Evolutionary conservation across 805 yeast species (phyloP).

Genomic region (Schizosaccharomyces octosporus): DNA sequence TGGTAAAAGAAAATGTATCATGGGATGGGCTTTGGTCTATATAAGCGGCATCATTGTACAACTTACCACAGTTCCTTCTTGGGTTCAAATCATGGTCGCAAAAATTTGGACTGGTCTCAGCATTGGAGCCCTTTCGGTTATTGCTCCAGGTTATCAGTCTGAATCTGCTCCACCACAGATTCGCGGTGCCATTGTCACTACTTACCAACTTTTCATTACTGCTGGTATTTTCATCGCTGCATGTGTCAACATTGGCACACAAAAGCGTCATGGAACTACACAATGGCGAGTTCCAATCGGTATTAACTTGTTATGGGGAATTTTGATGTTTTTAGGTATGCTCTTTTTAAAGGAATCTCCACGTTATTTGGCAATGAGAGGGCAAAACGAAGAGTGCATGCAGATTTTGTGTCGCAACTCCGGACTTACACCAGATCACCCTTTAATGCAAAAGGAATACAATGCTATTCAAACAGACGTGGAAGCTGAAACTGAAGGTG

Average conservation of each 20-base stretch:
- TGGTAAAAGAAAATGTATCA: conserved; percentile 3
- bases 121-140: conserved; percentile 55
- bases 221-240: conserved; percentile 49
- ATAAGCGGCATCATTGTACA: conserved; percentile 3
- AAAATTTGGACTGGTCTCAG: conserved; percentile 39
- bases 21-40: conserved; percentile 3
- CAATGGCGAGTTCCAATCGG: conserved; percentile 43
- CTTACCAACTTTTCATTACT: conserved; percentile 49
- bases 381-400: conserved; percentile 30
- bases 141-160: conserved; percentile 43
- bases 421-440: conserved; percentile 9
- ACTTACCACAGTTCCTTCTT: conserved; percentile 8
- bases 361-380: conserved; percentile 37
- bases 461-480: conserved; percentile 22
- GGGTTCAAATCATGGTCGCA: conserved; percentile 13
- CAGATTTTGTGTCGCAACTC: conserved; percentile 26
- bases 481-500: conserved; percentile 25
- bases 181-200: conserved; percentile 52
- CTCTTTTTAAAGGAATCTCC: conserved; percentile 53
- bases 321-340: conserved; percentile 35
- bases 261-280: conserved; percentile 21
- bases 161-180: conserved; percentile 57
- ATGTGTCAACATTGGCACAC: conserved; percentile 44
- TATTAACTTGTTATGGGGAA: conserved; percentile 47
- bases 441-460: conserved; percentile 15